Base-by-base conservation (phyloP, 2,329 filamentous ascomycete species). In the Ophiocordyceps camponoti-floridani region DNA sequence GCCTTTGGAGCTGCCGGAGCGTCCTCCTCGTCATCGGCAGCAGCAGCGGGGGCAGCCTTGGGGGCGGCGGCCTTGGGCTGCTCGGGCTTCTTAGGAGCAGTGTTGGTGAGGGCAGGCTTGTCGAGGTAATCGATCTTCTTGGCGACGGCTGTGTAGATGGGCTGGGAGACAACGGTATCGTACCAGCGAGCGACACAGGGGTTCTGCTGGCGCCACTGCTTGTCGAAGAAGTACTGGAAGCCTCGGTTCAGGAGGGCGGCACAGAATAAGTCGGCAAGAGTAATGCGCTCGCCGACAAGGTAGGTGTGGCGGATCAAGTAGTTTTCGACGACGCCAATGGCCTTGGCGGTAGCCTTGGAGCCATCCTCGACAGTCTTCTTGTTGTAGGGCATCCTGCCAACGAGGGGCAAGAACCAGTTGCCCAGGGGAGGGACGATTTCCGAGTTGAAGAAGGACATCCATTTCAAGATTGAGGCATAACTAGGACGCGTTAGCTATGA, bases 231-330 rank as follows among this genome's bases (percentile, higher is more conserved):
- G 72, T 73, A 88, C 69, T 94, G 75, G 77, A 94, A 96, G 60
- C 86, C 88, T 56, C 87, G 87, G 62, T 77, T 73, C 59, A 91
- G 71, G 64, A 94, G 74, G 63, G 77, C 72, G 56, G 81, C 77
- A 60, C 75, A 70, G 73, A 94, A 96, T 62, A 95, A 66, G 66
- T 98, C 91, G 65, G 91, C 91, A 55, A 96, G 84, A 58, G 88
- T 95, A 69, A 96, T 79, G 61, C 91, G 87, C 79, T 98, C 91
- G 62, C 88, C 86, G 58, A 95, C 89, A 53, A 98, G 84, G 79
- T 84, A 98, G 60, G 91, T 98, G 79, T 93, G 86, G 71, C 82
- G 73, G 53, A 81, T 72, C 55, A 98, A 82, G 73, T 96, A 84
- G 61, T 83, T 73, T 73, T 98, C 91, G 46, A 91, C 69, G 54